Percentiles rank a stretch among this genome's conserved stretches.
These are phyloP conservation scores for Protomyces gravidus DNA, from an alignment of 1,139 yeast species.

Conservation along the genomic window DNA sequence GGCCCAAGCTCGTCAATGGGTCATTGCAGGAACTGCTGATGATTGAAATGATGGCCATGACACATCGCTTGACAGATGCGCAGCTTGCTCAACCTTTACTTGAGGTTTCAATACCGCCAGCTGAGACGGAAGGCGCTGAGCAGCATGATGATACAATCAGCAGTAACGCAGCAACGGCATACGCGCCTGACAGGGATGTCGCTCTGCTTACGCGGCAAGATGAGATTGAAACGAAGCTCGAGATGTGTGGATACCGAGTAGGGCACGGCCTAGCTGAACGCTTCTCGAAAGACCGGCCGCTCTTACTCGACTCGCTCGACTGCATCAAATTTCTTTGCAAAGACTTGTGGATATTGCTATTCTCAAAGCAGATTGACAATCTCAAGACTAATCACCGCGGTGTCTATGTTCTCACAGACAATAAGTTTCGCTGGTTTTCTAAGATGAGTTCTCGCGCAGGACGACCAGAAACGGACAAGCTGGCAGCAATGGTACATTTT, in stretches of 20 bases:
- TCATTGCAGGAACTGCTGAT: conserved; percentile 18
- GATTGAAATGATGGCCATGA: conserved; percentile 26
- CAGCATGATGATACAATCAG: background rate
- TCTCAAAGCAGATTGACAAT: conserved; percentile 84
- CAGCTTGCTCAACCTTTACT: background rate
- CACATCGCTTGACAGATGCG: conserved; percentile 6
- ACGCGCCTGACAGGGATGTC: background rate
- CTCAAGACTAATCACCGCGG: conserved; percentile 80
- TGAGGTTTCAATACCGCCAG: background rate
- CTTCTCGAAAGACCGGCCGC: conserved; percentile 55
- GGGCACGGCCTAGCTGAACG: conserved; percentile 69
- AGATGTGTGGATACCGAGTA: conserved; percentile 64
- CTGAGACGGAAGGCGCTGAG: background rate
- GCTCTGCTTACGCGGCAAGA: conserved; percentile 10
- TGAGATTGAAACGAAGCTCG: conserved; percentile 41
- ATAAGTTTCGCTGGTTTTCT: conserved; percentile 53
- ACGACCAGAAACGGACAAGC: background rate
- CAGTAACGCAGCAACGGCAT: background rate
- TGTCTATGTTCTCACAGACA: conserved; percentile 73
- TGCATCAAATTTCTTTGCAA: conserved; percentile 88
- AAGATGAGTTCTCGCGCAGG: conserved; percentile 55
- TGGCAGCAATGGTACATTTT: background rate
- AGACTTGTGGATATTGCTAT: conserved; percentile 79
- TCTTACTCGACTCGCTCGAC: conserved; percentile 60
- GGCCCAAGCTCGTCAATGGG: conserved; percentile 12